These are phyloP conservation scores for Teratosphaeria epicoccoides DNA, from an alignment of 2,329 filamentous ascomycete species.

Conservation along the genomic window DNA sequence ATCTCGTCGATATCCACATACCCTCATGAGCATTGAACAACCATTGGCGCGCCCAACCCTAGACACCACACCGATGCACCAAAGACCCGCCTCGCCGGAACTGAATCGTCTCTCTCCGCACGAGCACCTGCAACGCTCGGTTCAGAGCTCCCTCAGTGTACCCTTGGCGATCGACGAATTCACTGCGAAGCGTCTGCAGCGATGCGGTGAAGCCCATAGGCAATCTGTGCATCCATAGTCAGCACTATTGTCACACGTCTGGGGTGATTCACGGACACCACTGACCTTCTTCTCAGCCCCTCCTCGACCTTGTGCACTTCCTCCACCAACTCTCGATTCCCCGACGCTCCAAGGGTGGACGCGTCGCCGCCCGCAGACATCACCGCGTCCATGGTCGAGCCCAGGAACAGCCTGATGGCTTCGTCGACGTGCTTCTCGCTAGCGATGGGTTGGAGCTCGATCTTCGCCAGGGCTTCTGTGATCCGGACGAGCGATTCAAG, in stretches of 20 bases:
- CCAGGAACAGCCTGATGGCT: slow-evolving; percentile 91
- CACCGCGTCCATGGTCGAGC: slow-evolving; percentile 95
- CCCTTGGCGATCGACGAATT: slow-evolving; percentile 85
- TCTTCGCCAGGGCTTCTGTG: slow-evolving; percentile 87
- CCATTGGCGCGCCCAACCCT: too few relatives aligned
- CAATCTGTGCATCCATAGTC: slow-evolving; percentile 33
- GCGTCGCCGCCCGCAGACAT: slow-evolving; percentile 39
- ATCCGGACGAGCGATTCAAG: slow-evolving; percentile 96
- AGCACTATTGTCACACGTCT: slow-evolving; percentile 2
- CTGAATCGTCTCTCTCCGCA: slow-evolving; percentile 76
- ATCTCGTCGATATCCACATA: too few relatives aligned
- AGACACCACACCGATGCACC: slow-evolving; percentile 57
- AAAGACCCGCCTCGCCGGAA: slow-evolving; percentile 66
- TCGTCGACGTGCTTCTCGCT: slow-evolving; percentile 91
- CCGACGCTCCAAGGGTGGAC: slow-evolving; percentile 66
- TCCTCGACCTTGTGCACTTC: slow-evolving; percentile 80
- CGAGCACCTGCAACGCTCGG: slow-evolving; percentile 72
- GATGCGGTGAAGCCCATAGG: slow-evolving; percentile 95
- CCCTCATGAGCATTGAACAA: too few relatives aligned
- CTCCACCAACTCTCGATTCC: slow-evolving; percentile 80
- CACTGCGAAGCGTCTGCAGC: slow-evolving; percentile 69
- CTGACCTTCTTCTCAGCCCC: slow-evolving; percentile 63
- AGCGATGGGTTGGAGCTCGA: slow-evolving; percentile 74
- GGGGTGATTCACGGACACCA: background rate
- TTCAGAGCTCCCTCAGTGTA: slow-evolving; percentile 82